Percentiles rank a stretch among this genome's conserved stretches.
phyloP scores from a whole-genome alignment of 768 basidiomycete genomes.

The Butyriboletus loyo region DNA sequence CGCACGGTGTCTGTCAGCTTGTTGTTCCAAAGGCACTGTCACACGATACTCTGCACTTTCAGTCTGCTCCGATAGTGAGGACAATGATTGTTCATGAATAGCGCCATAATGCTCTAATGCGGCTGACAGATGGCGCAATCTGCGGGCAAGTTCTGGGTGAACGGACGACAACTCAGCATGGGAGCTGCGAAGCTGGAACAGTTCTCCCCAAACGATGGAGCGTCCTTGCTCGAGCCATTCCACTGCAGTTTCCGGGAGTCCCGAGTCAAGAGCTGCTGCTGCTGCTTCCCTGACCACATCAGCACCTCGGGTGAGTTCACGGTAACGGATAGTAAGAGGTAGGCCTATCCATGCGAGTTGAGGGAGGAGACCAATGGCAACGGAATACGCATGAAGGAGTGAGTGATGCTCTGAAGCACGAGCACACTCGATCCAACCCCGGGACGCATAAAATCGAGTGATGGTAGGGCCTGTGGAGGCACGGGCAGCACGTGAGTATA shows the following conservation, averaged over 20 bases:
- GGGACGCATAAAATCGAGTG: no score
- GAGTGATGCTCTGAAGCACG: not conserved
- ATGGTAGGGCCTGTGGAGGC: no score
- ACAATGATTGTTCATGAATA: no score
- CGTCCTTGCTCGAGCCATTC: constrained; percentile 21
- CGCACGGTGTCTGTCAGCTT: no score
- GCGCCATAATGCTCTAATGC: not conserved
- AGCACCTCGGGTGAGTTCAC: not conserved
- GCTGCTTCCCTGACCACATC: constrained; percentile 9
- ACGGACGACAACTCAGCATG: not conserved
- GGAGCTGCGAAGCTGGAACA: constrained; percentile 11
- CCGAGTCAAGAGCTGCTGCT: constrained; percentile 1
- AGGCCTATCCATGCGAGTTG: not conserved
- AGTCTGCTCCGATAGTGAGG: no score
- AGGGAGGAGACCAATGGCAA: not conserved
- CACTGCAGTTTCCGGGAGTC: not conserved
- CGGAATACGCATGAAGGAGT: not conserved
- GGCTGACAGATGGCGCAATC: not conserved
- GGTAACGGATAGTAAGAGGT: not conserved
- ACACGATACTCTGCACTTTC: no score
- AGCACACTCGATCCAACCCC: not conserved
- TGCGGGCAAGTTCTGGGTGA: constrained; percentile 4
- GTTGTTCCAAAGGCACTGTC: no score
- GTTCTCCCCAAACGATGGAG: constrained; percentile 10
- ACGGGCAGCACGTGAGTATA: no score